phyloP scores from a whole-genome alignment of 805 yeast genomes.

The Martiniozyma abietophila region DNA sequence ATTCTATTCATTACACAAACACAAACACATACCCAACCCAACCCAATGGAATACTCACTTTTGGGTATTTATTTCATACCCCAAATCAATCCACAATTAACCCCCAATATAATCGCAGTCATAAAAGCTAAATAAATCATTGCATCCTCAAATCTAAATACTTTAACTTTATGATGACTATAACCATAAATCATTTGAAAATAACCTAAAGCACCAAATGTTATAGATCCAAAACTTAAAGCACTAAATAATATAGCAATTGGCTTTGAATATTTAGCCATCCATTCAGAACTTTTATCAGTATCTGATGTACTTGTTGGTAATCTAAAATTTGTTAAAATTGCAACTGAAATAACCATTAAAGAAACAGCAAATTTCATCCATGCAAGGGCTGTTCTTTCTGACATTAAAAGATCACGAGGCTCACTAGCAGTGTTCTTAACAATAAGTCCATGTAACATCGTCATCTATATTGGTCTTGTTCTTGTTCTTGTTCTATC shows the following conservation, averaged over 20 bases:
- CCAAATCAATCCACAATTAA: constrained; percentile 2
- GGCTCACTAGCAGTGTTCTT: constrained; percentile 37
- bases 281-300: background rate
- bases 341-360: constrained; percentile 37
- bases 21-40: too few species aligned
- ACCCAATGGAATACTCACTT: too few species aligned
- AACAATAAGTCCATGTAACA: constrained; percentile 17
- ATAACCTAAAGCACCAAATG: constrained; percentile 8
- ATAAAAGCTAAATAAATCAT: constrained; percentile 3
- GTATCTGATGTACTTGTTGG: constrained; percentile 22
- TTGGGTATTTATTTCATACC: background rate
- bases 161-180: constrained; percentile 4
- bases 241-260: constrained; percentile 3
- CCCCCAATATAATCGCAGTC: constrained; percentile 3
- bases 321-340: constrained; percentile 35
- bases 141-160: constrained; percentile 4
- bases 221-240: constrained; percentile 7
- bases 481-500: too few species aligned
- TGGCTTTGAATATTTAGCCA: background rate
- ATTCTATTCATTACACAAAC: background rate
- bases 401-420: constrained; percentile 43
- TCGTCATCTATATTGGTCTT: too few species aligned
- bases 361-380: constrained; percentile 36
- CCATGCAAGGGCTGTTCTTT: constrained; percentile 41
- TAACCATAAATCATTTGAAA: constrained; percentile 7